Evolutionary conservation across 306 rosid genomes (phyloP).

Genomic region (Gastrolobium villosum): DNA sequence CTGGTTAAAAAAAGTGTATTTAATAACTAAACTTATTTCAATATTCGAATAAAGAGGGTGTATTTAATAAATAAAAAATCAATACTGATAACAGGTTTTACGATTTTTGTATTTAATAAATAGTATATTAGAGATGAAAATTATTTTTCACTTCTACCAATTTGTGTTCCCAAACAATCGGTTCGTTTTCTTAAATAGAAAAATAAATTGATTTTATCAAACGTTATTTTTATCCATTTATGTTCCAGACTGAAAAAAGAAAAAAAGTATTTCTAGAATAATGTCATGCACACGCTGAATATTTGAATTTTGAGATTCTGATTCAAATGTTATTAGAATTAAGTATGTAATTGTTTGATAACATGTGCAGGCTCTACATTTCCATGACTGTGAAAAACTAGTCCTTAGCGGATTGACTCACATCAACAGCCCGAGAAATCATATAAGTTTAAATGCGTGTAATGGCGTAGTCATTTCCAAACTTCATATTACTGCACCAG

Average conservation of each 20-base stretch:
- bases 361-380: constrained; percentile 49
- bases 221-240: neutral
- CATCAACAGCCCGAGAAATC: constrained; percentile 50
- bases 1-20: no score
- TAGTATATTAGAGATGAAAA: no score
- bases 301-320: neutral
- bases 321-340: neutral
- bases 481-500: constrained; percentile 52
- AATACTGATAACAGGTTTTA: no score
- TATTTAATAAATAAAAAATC: no score
- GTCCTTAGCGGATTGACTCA: constrained; percentile 32
- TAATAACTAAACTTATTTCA: no score
- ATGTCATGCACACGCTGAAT: neutral
- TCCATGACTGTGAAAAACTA: constrained; percentile 48
- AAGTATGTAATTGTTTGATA: neutral
- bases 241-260: neutral
- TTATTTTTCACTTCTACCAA: no score
- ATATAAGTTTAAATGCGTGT: constrained; percentile 44
- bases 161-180: no score
- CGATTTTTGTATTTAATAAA: no score
- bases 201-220: no score
- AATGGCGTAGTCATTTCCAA: constrained; percentile 18
- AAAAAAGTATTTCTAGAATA: neutral
- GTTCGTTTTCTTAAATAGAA: no score
- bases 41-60: no score